Evolutionary conservation across 2,329 filamentous ascomycete genomes (phyloP).

Genomic region (Sporothrix curviconia): DNA sequence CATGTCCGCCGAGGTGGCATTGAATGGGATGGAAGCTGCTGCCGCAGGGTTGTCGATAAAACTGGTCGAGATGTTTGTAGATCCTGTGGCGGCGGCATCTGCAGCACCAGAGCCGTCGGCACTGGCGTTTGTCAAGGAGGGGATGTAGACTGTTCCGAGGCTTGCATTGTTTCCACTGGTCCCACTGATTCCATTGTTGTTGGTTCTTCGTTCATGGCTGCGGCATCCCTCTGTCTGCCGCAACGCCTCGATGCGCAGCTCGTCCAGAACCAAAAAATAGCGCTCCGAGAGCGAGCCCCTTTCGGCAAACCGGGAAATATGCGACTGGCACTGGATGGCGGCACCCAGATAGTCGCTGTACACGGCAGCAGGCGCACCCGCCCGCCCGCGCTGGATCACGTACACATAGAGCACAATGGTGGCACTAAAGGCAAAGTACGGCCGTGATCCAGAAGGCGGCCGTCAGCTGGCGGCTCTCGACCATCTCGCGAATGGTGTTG

Average conservation of each 20-base stretch:
- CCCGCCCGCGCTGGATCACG: constrained; percentile 30
- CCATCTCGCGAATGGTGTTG: constrained; percentile 33
- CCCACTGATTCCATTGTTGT: too few relatives aligned
- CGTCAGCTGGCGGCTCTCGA: constrained; percentile 31
- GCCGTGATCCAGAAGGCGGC: constrained; percentile 36
- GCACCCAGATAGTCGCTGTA: constrained; percentile 30
- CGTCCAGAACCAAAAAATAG: constrained; percentile 25
- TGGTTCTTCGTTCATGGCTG: too few relatives aligned
- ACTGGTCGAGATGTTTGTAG: not conserved
- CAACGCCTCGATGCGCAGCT: constrained; percentile 12
- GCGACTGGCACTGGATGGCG: constrained; percentile 34
- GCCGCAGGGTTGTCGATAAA: not conserved
- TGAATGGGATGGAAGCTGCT: not conserved
- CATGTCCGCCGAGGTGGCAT: not conserved
- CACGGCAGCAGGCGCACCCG: constrained; percentile 16
- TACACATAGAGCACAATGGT: constrained; percentile 39
- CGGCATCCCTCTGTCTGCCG: not conserved
- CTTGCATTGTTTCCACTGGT: too few relatives aligned
- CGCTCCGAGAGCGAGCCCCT: constrained; percentile 34
- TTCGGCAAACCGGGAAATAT: constrained; percentile 32
- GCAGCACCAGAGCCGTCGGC: too few relatives aligned
- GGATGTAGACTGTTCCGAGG: too few relatives aligned
- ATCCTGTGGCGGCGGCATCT: not conserved
- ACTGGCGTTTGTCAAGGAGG: too few relatives aligned
- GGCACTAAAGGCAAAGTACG: constrained; percentile 39